Evolutionary conservation across 2,329 filamentous ascomycete genomes (phyloP).

Genomic region (Macrophomina phaseolina): DNA sequence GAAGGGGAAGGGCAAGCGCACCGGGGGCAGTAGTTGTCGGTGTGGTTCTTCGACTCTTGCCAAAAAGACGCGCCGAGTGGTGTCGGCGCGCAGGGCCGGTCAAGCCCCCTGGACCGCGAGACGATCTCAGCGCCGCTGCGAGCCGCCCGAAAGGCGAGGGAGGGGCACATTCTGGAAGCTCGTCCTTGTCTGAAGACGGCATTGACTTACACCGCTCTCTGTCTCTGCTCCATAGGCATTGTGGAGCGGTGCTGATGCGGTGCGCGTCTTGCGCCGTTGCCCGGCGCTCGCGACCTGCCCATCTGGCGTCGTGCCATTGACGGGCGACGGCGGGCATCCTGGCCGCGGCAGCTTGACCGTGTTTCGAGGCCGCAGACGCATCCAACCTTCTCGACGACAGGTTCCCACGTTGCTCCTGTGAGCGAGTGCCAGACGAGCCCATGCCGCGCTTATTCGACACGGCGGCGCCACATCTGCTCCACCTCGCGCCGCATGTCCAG

Average conservation of each 20-base stretch:
- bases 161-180: conserved; percentile 25
- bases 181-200: conserved; percentile 21
- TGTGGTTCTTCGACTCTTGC: conserved; percentile 17
- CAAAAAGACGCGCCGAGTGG: conserved; percentile 26
- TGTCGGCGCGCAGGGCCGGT: conserved; percentile 23
- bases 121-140: conserved; percentile 19
- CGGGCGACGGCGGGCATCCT: too few species aligned
- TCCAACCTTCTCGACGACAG: neutral
- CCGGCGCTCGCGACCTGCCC: too few species aligned
- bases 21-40: neutral
- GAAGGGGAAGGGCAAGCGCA: neutral
- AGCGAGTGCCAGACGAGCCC: neutral
- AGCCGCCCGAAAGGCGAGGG: conserved; percentile 7
- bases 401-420: conserved; percentile 5
- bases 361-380: conserved; percentile 6
- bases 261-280: neutral
- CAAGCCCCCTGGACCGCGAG: conserved; percentile 17
- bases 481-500: conserved; percentile 2
- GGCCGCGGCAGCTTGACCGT: neutral
- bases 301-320: too few species aligned
- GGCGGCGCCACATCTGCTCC: conserved; percentile 6
- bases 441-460: neutral
- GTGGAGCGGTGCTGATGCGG: conserved; percentile 18
- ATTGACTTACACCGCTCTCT: conserved; percentile 26
- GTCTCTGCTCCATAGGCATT: neutral